Base-by-base conservation (phyloP, 805 yeast genomes). In the Kuraishia ogatae region DNA sequence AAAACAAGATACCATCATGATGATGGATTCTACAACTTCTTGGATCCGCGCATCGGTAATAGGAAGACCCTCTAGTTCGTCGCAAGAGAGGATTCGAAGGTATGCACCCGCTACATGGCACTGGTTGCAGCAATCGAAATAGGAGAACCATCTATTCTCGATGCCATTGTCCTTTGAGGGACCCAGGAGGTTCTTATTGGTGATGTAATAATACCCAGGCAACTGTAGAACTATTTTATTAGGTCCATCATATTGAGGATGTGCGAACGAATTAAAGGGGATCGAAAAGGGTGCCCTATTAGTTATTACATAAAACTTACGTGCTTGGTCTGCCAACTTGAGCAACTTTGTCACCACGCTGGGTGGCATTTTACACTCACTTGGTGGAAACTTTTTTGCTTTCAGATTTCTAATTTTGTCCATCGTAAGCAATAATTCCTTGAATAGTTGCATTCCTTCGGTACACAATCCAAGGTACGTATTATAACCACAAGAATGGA, bases 61-160 rank as follows among this genome's bases (percentile, higher is more conserved):
- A 2, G 57, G 47, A 13, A 57, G 17, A 4, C 59, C 61, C 51
- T 65, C 24, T 28, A 64, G 60, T 60, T 63, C 46, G 3, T 35
- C 43, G 13, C 43, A 35, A 59, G 70, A 58, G 65, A 70, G 52
- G 66, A 71, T 58, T 64, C 71, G 47, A 69, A 75, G 39, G 70
- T 68, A 51, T 67, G 64, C 26, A 65, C 73, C 52, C 67, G 67
- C 57, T 60, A 70, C 62, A 55, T 77, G 74, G 20, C 59, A 28
- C 17, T 60, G 62, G 24, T 66, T 66, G n/a, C 62, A 55, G 51
- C 64, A 62, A 58, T 66, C 70, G 51, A 60, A 65, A 52, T 61
- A 64, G 11, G 70, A 66, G 51, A 54, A 64, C 66, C 68, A 66
- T 50, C 59, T 51, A 8, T 56, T 50, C 57, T 61, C 43, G 17